A percentile compares a stretch with the other conserved stretches of the same genome.
phyloP scores from a whole-genome alignment of 257 asterid genomes.

The Verbascum thapsus region DNA sequence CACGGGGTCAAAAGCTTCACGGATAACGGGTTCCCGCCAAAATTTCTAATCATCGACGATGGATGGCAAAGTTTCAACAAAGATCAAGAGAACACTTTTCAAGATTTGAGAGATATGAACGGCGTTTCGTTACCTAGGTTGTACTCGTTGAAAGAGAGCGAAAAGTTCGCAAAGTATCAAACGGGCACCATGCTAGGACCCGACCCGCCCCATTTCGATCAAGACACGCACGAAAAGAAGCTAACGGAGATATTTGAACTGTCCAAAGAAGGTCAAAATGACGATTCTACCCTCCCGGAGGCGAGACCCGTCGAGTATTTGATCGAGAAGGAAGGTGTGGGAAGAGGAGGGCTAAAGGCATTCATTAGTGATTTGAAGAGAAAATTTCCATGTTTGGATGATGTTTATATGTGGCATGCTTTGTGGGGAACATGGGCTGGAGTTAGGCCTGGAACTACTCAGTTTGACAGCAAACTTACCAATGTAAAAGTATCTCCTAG shows the following conservation, averaged over 20 bases:
- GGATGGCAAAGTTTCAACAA: conserved; percentile 57
- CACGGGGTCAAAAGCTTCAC: conserved; percentile 37
- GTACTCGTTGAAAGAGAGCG: conserved; percentile 41
- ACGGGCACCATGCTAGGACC: conserved; percentile 37
- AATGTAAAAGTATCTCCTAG: conserved; percentile 35
- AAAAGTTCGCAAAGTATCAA: conserved; percentile 42
- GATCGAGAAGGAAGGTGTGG: conserved; percentile 23
- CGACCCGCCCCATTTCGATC: conserved; percentile 36
- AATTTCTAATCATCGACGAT: conserved; percentile 46
- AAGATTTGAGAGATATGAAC: conserved; percentile 36
- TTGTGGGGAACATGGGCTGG: conserved; percentile 59
- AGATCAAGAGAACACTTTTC: conserved; percentile 44
- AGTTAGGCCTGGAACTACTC: conserved; percentile 46
- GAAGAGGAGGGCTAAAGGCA: conserved; percentile 40
- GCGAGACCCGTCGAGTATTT: conserved; percentile 32
- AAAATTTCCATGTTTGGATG: conserved; percentile 37
- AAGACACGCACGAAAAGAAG: conserved; percentile 35
- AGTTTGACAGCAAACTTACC: conserved; percentile 34
- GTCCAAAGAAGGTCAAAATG: conserved; percentile 12
- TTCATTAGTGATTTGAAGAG: conserved; percentile 39
- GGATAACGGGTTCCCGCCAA: conserved; percentile 38
- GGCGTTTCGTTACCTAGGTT: conserved; percentile 37
- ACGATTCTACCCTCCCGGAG: conserved; percentile 31
- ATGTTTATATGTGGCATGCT: conserved; percentile 55
- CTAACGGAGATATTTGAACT: conserved; percentile 37